Percentiles rank a stretch among this genome's conserved stretches.
Conservation (phyloP, 192 early-diverging fungal species). For the Linnemannia elongata region DNA sequence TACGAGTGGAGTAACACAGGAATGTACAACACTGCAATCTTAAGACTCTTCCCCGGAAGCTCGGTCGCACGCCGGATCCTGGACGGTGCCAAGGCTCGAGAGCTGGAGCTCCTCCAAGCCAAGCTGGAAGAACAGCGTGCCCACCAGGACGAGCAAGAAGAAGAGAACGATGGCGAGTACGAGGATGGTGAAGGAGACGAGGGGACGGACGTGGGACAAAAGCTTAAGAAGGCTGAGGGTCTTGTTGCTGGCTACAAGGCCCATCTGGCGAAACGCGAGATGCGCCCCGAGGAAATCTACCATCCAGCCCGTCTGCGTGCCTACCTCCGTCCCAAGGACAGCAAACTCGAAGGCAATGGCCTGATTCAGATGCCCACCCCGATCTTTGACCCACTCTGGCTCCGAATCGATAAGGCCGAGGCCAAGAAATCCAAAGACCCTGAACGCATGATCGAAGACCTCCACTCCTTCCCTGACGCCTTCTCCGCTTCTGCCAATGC, state of each 20-base stretch:
- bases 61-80: constrained; percentile 35
- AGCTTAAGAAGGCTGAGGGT: background rate
- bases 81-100: constrained; percentile 44
- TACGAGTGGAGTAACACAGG: constrained; percentile 55
- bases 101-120: constrained; percentile 20
- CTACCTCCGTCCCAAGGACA: constrained; percentile 35
- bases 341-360: constrained; percentile 29
- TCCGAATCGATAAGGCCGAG: constrained; percentile 32
- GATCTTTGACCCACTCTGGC: constrained; percentile 58
- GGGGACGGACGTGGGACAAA: background rate
- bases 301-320: constrained; percentile 46
- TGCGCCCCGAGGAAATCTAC: constrained; percentile 52
- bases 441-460: constrained; percentile 30
- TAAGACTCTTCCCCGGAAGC: constrained; percentile 36
- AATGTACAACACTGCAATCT: constrained; percentile 52
- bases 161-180: constrained; percentile 1
- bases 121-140: constrained; percentile 7
- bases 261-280: constrained; percentile 27
- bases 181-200: background rate
- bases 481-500: constrained; percentile 18
- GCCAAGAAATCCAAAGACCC: constrained; percentile 4
- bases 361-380: constrained; percentile 46
- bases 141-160: background rate
- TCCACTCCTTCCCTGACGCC: constrained; percentile 29
- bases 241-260: background rate